These are phyloP conservation scores for Acanthamoeba triangularis DNA, from an alignment of 208 protist genomes.

Conservation along the genomic window DNA sequence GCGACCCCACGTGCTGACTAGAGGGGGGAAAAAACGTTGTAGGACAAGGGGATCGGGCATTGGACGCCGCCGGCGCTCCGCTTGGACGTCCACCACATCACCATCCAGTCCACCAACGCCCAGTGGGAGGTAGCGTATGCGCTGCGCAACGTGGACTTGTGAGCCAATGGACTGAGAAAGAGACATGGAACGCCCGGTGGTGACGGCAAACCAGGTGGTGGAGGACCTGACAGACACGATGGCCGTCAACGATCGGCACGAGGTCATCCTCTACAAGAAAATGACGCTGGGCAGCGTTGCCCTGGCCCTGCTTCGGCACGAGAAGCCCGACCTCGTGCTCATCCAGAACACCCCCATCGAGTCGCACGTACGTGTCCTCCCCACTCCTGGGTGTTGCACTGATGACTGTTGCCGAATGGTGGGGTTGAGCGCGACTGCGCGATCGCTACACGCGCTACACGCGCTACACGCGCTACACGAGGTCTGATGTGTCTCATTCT, in stretches of 20 bases:
- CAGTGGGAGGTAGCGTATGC: constrained; percentile 37
- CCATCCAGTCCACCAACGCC: constrained; percentile 34
- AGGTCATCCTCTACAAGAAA: constrained; percentile 53
- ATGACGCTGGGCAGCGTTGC: constrained; percentile 39
- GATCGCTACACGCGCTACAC: too few relatives aligned
- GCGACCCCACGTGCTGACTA: too few relatives aligned
- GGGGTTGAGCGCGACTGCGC: too few relatives aligned
- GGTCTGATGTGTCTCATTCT: background rate
- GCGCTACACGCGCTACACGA: too few relatives aligned
- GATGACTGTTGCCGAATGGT: background rate
- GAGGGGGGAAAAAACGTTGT: too few relatives aligned
- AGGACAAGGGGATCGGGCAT: constrained; percentile 14
- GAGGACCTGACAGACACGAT: constrained; percentile 43
- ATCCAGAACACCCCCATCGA: constrained; percentile 40
- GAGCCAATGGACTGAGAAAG: too few relatives aligned
- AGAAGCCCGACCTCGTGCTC: background rate
- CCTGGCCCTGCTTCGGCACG: background rate
- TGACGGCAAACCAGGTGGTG: background rate
- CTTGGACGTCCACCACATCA: constrained; percentile 22
- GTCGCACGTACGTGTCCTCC: background rate
- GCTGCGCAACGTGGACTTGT: too few relatives aligned
- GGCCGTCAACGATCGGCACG: background rate
- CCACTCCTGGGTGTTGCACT: background rate
- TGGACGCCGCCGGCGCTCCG: constrained; percentile 34
- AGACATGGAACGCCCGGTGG: too few relatives aligned